phyloP scores from a whole-genome alignment of 306 rosid species.

The Oxytropis ochrocephala region DNA sequence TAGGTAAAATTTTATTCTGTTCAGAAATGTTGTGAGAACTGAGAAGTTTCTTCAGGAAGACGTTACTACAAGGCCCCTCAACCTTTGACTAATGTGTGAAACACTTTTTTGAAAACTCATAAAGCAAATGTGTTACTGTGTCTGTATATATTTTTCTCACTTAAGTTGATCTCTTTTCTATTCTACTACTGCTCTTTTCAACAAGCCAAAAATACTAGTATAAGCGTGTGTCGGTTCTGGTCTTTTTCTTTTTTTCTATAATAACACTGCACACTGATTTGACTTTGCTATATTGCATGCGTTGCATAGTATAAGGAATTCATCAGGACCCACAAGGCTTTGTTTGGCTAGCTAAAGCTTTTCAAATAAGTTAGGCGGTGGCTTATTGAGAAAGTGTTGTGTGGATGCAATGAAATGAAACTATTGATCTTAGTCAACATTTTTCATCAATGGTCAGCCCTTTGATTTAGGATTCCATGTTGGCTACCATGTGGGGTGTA shows the following conservation, averaged over 20 bases:
- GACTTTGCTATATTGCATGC: conserved; percentile 19
- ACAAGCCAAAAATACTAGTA: conserved; percentile 33
- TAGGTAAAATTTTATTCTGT: background rate
- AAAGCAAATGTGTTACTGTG: background rate
- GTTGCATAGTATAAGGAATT: background rate
- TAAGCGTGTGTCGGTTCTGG: conserved; percentile 38
- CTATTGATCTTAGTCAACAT: conserved; percentile 14
- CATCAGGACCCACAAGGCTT: conserved; percentile 30
- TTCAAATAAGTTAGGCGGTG: conserved; percentile 42
- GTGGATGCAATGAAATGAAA: background rate
- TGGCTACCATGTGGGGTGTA: conserved; percentile 58
- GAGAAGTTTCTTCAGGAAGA: conserved; percentile 31
- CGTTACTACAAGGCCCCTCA: conserved; percentile 16
- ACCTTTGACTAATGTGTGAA: conserved; percentile 48
- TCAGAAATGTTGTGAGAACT: conserved; percentile 1
- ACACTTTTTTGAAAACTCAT: conserved; percentile 23
- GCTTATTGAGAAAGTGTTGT: background rate
- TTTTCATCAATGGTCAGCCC: conserved; percentile 23
- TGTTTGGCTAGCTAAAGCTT: conserved; percentile 19
- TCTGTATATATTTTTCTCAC: conserved; percentile 26
- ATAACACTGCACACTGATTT: conserved; percentile 17
- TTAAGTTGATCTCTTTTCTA: conserved; percentile 18
- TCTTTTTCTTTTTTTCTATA: background rate
- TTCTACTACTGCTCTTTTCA: conserved; percentile 16
- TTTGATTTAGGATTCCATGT: conserved; percentile 21